Base-by-base conservation (phyloP, 2,329 filamentous ascomycete genomes). In the Fusarium sp. region DNA sequence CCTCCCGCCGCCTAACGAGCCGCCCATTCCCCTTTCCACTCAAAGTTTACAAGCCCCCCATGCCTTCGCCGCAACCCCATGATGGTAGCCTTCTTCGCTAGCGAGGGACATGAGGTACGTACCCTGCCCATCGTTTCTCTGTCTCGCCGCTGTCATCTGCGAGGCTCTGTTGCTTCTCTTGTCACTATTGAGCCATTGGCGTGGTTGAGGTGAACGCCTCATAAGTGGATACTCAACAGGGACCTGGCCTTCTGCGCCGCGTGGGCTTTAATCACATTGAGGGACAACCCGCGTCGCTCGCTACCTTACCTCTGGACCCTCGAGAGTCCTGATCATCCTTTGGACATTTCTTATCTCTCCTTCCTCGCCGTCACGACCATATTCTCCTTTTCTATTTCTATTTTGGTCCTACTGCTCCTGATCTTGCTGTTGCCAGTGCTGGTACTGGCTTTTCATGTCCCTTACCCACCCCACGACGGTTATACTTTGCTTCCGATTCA, bases 221-320 rank as follows among this genome's bases (percentile, higher is more conserved):
- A 59, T 29, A 47, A 46, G 66, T 70, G 68, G 66, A 63, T 61
- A 70, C 59, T 55, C 54, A 58, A 60, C 68, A 68, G 47, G 68
- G 68, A 37, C 62, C 46, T 51, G 57, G 57, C 43, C 48, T 53
- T 62, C 51, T 66, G 53, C 64, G 64, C 61, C 61, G 63, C 51
- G 61, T 65, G 57, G 62, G 64, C 67, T 65, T 57, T 59, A 69
- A 70, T 70, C 67, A 59, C 52, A 57, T 47, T 62, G 49, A 53
- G 61, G 43, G 54, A 47, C 36, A 57, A 53, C 49, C 55, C 53
- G 64, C 63, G 61, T 66, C 62, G 59, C 62, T 66, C 62, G 59
- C 58, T 37, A 53, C 53, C 61, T 58, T 41, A 7, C 13, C 14
- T 33, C 6, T 51, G 55, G 52, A 55, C 55, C 57, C 64, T 63